These are phyloP conservation scores for Punica granatum DNA, from an alignment of 345 rosid species.

Conservation along the genomic window DNA sequence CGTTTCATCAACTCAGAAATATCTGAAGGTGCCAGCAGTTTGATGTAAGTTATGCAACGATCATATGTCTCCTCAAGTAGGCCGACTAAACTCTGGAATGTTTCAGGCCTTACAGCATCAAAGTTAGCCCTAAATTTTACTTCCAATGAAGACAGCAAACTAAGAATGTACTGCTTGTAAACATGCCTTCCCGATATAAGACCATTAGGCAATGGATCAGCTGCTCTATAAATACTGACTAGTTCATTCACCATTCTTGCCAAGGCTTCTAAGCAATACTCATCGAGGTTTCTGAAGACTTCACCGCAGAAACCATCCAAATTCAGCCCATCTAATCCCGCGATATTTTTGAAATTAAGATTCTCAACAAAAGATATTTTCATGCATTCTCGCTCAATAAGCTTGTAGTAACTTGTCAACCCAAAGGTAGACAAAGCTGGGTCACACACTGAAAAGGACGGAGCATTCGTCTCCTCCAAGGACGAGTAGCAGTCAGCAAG, in stretches of 20 bases:
- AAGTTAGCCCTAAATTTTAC: slow-evolving; percentile 37
- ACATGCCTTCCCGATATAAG: slow-evolving; percentile 67
- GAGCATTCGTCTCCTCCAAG: slow-evolving; percentile 40
- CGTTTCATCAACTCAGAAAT: slow-evolving; percentile 52
- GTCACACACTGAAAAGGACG: slow-evolving; percentile 19
- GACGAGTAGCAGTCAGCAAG: slow-evolving; percentile 65
- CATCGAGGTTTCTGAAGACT: slow-evolving; percentile 51
- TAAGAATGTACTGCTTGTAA: slow-evolving; percentile 48
- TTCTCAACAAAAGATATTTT: slow-evolving; percentile 70
- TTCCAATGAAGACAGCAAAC: slow-evolving; percentile 44
- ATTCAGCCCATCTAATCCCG: slow-evolving; percentile 57
- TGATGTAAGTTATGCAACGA: slow-evolving; percentile 43
- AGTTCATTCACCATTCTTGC: slow-evolving; percentile 68
- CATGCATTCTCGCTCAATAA: slow-evolving; percentile 65
- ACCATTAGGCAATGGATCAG: slow-evolving; percentile 39
- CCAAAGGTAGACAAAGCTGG: slow-evolving; percentile 25
- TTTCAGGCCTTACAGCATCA: slow-evolving; percentile 45
- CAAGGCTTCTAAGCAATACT: slow-evolving; percentile 64
- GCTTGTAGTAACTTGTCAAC: slow-evolving; percentile 42
- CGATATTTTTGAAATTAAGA: slow-evolving; percentile 78
- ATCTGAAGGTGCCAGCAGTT: slow-evolving; percentile 53
- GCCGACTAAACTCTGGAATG: slow-evolving; percentile 48
- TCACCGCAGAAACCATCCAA: slow-evolving; percentile 51
- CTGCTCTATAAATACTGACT: slow-evolving; percentile 21
- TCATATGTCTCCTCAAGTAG: slow-evolving; percentile 67